A percentile compares a stretch with the other conserved stretches of the same genome.
These are phyloP conservation scores for Neospora caninum DNA, from an alignment of 169 alveolate species.

Conservation along the genomic window DNA sequence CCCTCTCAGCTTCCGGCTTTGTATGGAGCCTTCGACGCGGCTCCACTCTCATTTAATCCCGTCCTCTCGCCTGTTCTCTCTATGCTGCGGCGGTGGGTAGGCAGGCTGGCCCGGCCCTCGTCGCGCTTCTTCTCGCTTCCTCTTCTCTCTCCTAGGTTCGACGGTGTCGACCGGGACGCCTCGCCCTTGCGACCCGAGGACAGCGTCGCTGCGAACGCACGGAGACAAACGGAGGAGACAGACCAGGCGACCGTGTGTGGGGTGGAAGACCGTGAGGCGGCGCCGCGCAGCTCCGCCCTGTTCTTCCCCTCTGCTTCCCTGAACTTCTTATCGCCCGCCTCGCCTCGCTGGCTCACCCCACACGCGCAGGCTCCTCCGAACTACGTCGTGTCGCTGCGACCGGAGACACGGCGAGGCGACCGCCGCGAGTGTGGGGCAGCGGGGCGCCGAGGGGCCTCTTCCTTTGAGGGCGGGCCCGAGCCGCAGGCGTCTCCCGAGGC, in stretches of 20 bases:
- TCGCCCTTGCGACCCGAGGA: too few species aligned
- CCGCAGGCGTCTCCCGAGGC: not conserved
- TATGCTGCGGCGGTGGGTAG: conserved; percentile 16
- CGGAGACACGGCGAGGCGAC: not conserved
- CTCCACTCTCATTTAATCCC: conserved; percentile 22
- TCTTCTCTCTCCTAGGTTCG: not conserved
- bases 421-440: not conserved
- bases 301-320: not conserved
- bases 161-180: not conserved
- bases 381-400: not conserved
- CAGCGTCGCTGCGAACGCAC: not conserved
- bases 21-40: not conserved
- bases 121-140: not conserved
- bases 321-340: not conserved
- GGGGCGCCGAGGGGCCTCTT: not conserved
- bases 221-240: not conserved
- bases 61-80: conserved; percentile 34
- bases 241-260: not conserved
- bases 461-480: not conserved
- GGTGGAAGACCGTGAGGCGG: not conserved
- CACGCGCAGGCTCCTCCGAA: not conserved
- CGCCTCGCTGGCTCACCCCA: not conserved
- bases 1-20: not conserved
- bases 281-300: not conserved
- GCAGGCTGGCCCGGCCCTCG: not conserved